Evolutionary conservation across 345 rosid species (phyloP), one percentile per base, ranked within the genome.

Genomic region (Moringa oleifera): DNA sequence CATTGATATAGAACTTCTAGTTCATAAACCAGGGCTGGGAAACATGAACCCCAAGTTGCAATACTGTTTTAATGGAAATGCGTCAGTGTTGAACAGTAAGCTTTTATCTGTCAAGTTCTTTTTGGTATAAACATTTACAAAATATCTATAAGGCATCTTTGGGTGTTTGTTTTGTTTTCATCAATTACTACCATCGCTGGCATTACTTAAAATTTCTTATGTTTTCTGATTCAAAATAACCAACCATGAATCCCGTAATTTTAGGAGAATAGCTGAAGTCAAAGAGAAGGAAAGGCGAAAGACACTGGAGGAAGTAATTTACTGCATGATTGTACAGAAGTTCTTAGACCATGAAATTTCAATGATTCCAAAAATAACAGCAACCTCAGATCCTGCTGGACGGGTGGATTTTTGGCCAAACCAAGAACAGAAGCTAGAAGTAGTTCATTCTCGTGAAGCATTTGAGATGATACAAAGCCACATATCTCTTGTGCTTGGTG

Each of bases 401-500:
- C 79, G 94, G 8, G 81, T 93, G 55, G 97, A 86, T 83, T 81
- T 83, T 71, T 93, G 98, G 97, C 97, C 96, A 20, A 90, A 90
- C 66, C 96, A 93, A 78, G 97, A 90, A 72, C 75, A 80, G 55
- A 86, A 93, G 68, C 79, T 90, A 9, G 94, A 86, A 80, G 80
- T 85, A 10, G 85, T 90, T 70, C 98, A 93, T 73, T 93, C 98
- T 18, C 64, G 87, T 12, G 98, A 93, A 79, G 98, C 95, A 18
- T 86, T 84, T 47, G 97, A 93, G 71, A 88, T 93, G 98, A 93
- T 90, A 71, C 90, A 82, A 67, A 85, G 85, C 77, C 97, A 93
- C 76, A 67, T 90, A 55, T 73, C 96, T 67, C 79, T 84, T 12
- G 86, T 90, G 49, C 84, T 88, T 13, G 96, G 97, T 62, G 97